Evolutionary conservation across 2,329 filamentous ascomycete species (phyloP), one percentile per base, ranked within the genome.

Genomic region (Colletotrichum phormii): DNA sequence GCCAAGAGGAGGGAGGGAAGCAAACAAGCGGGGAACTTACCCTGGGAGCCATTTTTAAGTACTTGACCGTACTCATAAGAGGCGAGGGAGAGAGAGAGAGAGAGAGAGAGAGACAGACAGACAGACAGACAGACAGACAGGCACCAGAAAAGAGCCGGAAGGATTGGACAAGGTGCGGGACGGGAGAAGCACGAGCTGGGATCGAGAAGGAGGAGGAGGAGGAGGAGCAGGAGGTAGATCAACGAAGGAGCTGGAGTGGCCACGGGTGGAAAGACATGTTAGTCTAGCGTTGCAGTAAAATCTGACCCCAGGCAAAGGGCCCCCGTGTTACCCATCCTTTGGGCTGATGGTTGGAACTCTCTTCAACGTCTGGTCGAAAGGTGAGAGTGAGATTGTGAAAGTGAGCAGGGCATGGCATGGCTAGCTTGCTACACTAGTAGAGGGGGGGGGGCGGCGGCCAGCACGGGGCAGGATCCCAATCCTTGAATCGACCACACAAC

Each of bases 1-100:
- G 35, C 37, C 61, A 18, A 26, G 55, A 60, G 57, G 37, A 63
- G 22, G 57, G 13, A 31, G 37, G 49, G 22, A 35, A 37, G 11
- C 11, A 9, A n/a, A n/a, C 29, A 33, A 35, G 58, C 51, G 49
- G 53, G 54, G 59, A 42, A 59, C 67, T 55, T 22, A 73, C 67
- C 22, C 59, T 59, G 9, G 71, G 31, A n/a, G 67, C 57, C 67
- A 72, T 73, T 72, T 66, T 57, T 42, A 64, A 64, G 22, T 64
- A 72, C 37, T 64, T 68, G 24, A 58, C 60, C 24, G 59, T 57
- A 55, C 55, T 70, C 70, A 64, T 64, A 68, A 46, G 53, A 49
- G 13, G 33, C 53, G 11, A n/a, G 22, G 51, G n/a, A 26, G 18
- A 9, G 7, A 22, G n/a, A n/a, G n/a, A n/a, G n/a, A n/a, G n/a